Base-by-base conservation (phyloP, 768 basidiomycete genomes). In the Lyophyllum decastes region DNA sequence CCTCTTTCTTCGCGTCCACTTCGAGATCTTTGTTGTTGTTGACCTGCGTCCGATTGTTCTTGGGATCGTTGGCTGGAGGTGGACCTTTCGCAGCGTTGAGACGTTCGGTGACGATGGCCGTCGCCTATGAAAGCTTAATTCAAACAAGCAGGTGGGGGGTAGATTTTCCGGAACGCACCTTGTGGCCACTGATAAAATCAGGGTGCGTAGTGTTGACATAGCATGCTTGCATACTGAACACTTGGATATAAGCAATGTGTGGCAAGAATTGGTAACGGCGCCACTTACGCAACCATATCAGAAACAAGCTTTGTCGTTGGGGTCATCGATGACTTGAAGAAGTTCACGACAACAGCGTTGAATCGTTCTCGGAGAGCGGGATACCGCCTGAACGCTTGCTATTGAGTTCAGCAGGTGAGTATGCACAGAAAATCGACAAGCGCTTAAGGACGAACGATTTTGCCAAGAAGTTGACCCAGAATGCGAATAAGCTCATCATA, bases 121-220 rank as follows among this genome's bases (percentile, higher is more conserved):
- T 94, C 2, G 97, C 97, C 89, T 91, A 61, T 6, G 51, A 56
- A 35, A 43, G 25, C 30, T n/a, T 25, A 17, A 35, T 44, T 35
- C 45, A 19, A 53, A 1, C 59, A 35, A 50, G 43, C 41, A 55
- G n/a, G 34, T n/a, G 58, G 45, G 54, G 54, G 47, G 38, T 33
- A 38, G 41, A 3, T 19, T 30, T 30, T 30, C 30, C 30, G 8
- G 16, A 21, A 66, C 67, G 38, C 54, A 82, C 90, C 76, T 90
- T 95, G 77, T 99, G 96, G 22, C 97, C 97, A 60, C 87, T 92
- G 69, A 99, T 84, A 77, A 99, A 98, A 75, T 99, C 97, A 1
- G 97, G 97, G 70, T 99, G 97, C 1, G 96, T 98, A 14, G 97
- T 98, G 77, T 99, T 99, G 67, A 99, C 90, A 70, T 98, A 99